phyloP scores from a whole-genome alignment of 768 basidiomycete genomes.

The Amanita brunnescens region DNA sequence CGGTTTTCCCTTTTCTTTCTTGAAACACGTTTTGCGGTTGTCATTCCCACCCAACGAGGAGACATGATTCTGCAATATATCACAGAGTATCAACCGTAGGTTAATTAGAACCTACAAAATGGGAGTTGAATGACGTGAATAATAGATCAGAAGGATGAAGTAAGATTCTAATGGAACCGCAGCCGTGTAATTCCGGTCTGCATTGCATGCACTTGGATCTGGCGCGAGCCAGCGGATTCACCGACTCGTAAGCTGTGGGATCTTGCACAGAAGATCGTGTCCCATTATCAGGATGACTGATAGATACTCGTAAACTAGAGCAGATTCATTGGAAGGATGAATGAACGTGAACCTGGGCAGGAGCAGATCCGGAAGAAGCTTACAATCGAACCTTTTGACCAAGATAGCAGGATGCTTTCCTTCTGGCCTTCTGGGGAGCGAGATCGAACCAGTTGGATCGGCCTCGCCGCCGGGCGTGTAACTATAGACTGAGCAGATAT shows the following conservation, averaged over 20 bases:
- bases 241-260: neutral
- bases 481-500: neutral
- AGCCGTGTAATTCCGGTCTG: neutral
- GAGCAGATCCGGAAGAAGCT: conserved; percentile 8
- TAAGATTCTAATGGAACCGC: neutral
- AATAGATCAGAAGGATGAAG: conserved; percentile 4
- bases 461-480: conserved; percentile 2
- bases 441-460: conserved; percentile 5
- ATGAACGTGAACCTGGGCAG: neutral
- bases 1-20: conserved; percentile 3
- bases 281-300: neutral
- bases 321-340: conserved; percentile 4
- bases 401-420: neutral
- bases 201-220: neutral
- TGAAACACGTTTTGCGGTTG: conserved; percentile 2
- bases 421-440: conserved; percentile 1
- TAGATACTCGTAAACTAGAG: conserved; percentile 6
- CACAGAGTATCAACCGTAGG: conserved; percentile 4
- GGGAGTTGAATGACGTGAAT: conserved; percentile 1
- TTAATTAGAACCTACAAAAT: conserved; percentile 6
- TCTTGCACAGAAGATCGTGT: conserved; percentile 3
- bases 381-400: neutral
- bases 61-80: conserved; percentile 5
- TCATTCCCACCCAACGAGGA: neutral
- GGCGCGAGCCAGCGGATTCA: conserved; percentile 2